Base-by-base conservation (phyloP, 768 basidiomycete genomes). In the Suillus occidentalis region DNA sequence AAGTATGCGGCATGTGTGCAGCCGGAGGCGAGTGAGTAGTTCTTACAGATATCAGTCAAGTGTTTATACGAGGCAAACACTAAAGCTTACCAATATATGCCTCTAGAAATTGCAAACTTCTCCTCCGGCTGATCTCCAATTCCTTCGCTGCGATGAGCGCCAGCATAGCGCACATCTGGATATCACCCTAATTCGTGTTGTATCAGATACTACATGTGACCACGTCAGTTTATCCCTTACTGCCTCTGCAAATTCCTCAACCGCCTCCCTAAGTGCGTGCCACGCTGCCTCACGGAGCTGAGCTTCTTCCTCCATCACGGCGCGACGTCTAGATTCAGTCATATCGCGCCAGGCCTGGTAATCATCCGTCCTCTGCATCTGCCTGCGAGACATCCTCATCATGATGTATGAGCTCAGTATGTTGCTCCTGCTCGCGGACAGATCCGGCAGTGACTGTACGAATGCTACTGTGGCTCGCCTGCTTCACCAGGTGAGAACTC, bases 141-240 rank as follows among this genome's bases (percentile, higher is more conserved):
- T 92, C 89, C 52, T 80, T 69, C 0, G 83, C 79, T 8, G 87
- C 90, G 22, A 94, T 77, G 1, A 91, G 70, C 4, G 85, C 80
- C 18, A 94, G 72, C 82, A 91, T 85, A 1, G 90, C 86, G 74
- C 91, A 93, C 82, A 87, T 90, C 70, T 93, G 92, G 1, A 92
- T 79, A 70, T 94, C 89, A 16, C 92, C 92, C 89, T 93, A 64
- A 8, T 56, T 31, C 18, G n/a, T 65, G 49, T 25, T 20, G 45
- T 16, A 25, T 62, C 53, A 63, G 68, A 55, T 34, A 67, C 39
- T 13, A 9, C 31, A 8, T 42, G 6, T 49, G 31, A 39, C 39
- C 40, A 52, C 50, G 18, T 2, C 12, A 49, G 62, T 20, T 49
- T 20, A 74, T 31, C 3, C 60, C 73, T 8, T 64, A 90, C 90